Evolutionary conservation across 2,329 filamentous ascomycete genomes (phyloP).

Genomic region (Trichoderma sp.): DNA sequence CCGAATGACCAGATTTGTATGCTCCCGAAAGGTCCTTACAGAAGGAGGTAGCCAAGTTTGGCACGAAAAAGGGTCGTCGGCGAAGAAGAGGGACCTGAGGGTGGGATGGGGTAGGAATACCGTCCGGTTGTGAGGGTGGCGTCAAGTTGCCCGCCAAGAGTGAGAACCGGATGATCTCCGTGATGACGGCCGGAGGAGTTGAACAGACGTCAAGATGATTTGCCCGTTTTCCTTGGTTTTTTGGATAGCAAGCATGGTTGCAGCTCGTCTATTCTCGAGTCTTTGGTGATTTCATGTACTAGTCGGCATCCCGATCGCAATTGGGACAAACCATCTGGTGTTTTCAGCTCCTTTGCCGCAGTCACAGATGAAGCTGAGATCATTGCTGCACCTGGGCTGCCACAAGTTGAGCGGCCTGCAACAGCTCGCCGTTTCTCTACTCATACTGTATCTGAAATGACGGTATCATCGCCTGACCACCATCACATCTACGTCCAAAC

Average conservation of each 20-base stretch:
- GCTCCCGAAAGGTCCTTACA: background rate
- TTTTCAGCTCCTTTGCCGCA: background rate
- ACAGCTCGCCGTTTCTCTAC: background rate
- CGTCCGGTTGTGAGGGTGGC: conserved; percentile 10
- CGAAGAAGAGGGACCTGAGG: background rate
- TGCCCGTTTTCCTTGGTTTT: background rate
- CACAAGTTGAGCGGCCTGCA: background rate
- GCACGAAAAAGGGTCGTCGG: conserved; percentile 2
- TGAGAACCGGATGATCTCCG: conserved; percentile 5
- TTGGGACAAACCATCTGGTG: background rate
- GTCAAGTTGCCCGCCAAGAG: background rate
- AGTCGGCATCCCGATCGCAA: too few relatives aligned
- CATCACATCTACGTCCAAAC: background rate
- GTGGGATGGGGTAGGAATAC: background rate
- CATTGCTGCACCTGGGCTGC: background rate
- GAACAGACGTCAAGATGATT: background rate
- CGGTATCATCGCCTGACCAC: background rate
- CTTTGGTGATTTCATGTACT: too few relatives aligned
- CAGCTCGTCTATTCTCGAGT: background rate
- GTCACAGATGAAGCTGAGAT: background rate
- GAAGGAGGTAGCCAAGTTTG: background rate
- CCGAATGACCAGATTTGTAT: background rate
- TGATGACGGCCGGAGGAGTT: conserved; percentile 8
- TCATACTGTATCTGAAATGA: background rate
- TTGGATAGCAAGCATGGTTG: background rate